Evolutionary conservation across 495 filamentous ascomycete genomes (phyloP), one percentile per base, ranked within the genome.

Genomic region (Cenococcum geophilum): DNA sequence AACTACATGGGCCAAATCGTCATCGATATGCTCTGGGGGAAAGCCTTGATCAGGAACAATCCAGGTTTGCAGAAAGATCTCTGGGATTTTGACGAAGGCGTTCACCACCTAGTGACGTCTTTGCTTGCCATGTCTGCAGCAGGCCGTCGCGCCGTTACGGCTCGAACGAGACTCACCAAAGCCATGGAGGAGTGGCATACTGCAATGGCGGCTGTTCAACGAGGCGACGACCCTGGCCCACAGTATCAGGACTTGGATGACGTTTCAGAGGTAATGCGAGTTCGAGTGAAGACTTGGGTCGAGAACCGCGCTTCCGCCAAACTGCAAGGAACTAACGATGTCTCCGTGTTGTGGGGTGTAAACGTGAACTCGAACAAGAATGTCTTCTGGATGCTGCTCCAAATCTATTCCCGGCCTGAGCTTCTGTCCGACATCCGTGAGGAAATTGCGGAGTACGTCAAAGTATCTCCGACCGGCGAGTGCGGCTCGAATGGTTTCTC

Each of bases 351-450:
- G 12, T 62, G 60, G 60, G 60, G 59, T 34, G 59, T 61, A 22
- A 61, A 61, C 47, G 59, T 61, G 4, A 61, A 61, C 34, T 55
- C 50, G 16, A 61, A 61, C 51, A 61, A 61, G 37, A 61, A 61
- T 40, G 50, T 67, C 59, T 71, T 71, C 57, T 71, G 69, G 69
- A 61, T 61, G 51, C 58, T 65, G 5, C 20, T 67, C 2, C 59
- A 67, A 53, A 66, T 71, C 16, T 69, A 65, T 58, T 65, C 64
- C 1, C 43, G 56, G 3, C 22, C 55, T 1, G 22, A 34, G 1
- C 55, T 71, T 0, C 64, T 71, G 2, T 23, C 48, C 20, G 67
- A 67, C 4, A 53, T 69, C 16, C 63, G 67, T 0, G 32, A 57
- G 5, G 69, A 69, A 25, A 34, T 70, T n/a, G 42, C 45, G 2